phyloP scores from a whole-genome alignment of 2,329 filamentous ascomycete species.

The Lasiodiplodia sp. region DNA sequence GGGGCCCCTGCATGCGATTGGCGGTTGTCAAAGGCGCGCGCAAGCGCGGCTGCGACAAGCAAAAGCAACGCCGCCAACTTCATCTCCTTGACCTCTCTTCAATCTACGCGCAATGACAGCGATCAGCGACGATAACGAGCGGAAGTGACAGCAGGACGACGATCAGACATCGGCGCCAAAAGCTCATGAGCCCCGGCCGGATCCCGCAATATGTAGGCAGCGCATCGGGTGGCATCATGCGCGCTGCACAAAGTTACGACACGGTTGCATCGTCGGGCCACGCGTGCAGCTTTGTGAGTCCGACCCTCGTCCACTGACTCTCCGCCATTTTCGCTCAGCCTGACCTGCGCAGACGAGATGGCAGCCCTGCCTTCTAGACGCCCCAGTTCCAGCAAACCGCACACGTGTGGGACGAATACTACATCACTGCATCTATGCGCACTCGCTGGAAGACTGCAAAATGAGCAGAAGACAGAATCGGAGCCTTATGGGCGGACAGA shows the following conservation, averaged over 20 bases:
- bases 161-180: conserved; percentile 5
- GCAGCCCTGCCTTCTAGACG: not conserved
- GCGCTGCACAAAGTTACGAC: not conserved
- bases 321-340: not conserved
- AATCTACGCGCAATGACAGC: not conserved
- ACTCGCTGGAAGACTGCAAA: not conserved
- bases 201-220: conserved; percentile 21
- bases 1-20: not conserved
- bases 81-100: not conserved
- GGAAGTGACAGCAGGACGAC: conserved; percentile 15
- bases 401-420: not conserved
- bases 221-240: conserved; percentile 17
- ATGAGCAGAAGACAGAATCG: too few species aligned
- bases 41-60: not conserved
- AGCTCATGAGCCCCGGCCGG: conserved; percentile 8
- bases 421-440: not conserved
- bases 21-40: not conserved
- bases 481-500: not conserved
- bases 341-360: not conserved
- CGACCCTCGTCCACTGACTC: not conserved
- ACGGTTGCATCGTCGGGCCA: conserved; percentile 9
- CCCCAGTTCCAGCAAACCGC: conserved; percentile 10
- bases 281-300: conserved; percentile 2
- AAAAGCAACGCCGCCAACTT: not conserved
- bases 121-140: not conserved